Evolutionary conservation across 116 monocot genomes (phyloP).

Genomic region (Phalaenopsis hybrid): DNA sequence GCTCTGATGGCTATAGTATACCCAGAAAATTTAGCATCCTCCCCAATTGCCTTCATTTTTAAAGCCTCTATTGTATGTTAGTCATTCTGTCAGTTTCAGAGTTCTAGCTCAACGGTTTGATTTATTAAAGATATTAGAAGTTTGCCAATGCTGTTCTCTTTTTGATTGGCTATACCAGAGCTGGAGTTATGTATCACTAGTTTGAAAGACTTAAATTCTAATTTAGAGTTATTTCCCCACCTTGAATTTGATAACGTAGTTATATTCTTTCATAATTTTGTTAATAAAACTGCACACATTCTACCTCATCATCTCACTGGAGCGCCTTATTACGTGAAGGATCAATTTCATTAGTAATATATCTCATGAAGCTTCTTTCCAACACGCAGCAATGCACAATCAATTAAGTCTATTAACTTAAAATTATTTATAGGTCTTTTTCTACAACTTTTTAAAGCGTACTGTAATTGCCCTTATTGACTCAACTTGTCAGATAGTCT

Average conservation of each 20-base stretch:
- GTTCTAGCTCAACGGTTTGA: background rate
- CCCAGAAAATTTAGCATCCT: background rate
- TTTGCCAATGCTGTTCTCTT: too few species aligned
- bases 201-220: too few species aligned
- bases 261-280: too few species aligned
- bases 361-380: background rate
- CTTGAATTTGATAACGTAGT: too few species aligned
- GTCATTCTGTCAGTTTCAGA: background rate
- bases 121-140: background rate
- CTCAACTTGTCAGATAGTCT: too few species aligned
- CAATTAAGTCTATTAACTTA: background rate
- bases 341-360: background rate
- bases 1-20: background rate
- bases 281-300: too few species aligned
- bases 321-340: background rate
- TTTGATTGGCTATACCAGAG: too few species aligned
- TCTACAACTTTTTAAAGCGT: background rate
- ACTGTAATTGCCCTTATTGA: background rate
- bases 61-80: background rate
- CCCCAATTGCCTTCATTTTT: background rate
- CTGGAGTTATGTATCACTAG: too few species aligned
- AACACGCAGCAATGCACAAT: too few species aligned
- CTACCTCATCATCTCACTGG: too few species aligned
- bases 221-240: too few species aligned
- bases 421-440: background rate